phyloP scores from a whole-genome alignment of 108 stramenopile species.

The Seminavis robusta region DNA sequence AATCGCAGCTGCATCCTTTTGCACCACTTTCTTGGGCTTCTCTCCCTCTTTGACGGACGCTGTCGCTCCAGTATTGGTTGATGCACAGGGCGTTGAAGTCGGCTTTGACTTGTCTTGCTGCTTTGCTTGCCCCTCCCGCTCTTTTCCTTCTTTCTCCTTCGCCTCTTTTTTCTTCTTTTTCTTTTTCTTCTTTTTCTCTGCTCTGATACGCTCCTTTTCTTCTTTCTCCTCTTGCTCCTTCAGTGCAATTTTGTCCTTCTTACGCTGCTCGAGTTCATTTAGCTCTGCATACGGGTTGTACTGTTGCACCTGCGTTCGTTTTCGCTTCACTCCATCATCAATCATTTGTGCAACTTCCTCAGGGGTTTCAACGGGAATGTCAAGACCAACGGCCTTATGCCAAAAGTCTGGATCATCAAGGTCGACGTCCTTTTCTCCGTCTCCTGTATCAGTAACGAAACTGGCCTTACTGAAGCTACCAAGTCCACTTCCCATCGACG shows the following conservation, averaged over 20 bases:
- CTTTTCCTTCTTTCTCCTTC: conserved; percentile 52
- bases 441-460: conserved; percentile 83
- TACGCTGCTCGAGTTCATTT: conserved; percentile 52
- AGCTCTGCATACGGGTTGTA: conserved; percentile 69
- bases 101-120: conserved; percentile 17
- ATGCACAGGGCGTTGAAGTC: background rate
- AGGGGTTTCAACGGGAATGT: conserved; percentile 59
- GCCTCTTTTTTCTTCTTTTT: conserved; percentile 41
- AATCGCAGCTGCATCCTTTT: background rate
- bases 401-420: conserved; percentile 95
- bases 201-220: conserved; percentile 58
- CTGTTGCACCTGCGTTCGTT: conserved; percentile 74
- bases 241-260: conserved; percentile 56
- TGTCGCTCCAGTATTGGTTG: background rate
- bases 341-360: conserved; percentile 76
- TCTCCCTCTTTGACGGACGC: conserved; percentile 23
- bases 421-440: conserved; percentile 85
- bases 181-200: conserved; percentile 61
- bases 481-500: conserved; percentile 58
- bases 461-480: conserved; percentile 90
- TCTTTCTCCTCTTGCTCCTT: conserved; percentile 62
- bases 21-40: background rate
- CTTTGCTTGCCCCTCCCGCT: conserved; percentile 36
- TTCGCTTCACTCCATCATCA: conserved; percentile 73
- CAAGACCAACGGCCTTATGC: conserved; percentile 76